phyloP scores from a whole-genome alignment of 2,329 filamentous ascomycete genomes.

The Aspergillus japonicus region DNA sequence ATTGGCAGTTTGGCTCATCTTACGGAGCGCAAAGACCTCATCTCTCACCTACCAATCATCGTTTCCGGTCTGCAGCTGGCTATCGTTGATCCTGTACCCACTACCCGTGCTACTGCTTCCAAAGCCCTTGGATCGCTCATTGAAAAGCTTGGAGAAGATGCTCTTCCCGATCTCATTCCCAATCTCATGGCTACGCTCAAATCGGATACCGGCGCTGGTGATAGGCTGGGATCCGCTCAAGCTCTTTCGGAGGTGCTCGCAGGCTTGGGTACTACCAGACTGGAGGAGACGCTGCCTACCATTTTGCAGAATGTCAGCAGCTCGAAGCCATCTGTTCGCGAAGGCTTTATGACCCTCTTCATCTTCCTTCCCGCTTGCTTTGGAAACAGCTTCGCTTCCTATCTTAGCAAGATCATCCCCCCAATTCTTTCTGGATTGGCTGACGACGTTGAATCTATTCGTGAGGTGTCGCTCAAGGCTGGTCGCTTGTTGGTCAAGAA shows the following conservation, averaged over 20 bases:
- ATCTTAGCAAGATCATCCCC: conserved; percentile 92
- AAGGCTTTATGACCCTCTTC: conserved; percentile 99
- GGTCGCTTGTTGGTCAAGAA: conserved; percentile 96
- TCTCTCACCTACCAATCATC: conserved; percentile 85
- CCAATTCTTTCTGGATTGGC: conserved; percentile 91
- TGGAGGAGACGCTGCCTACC: conserved; percentile 94
- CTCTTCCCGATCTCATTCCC: conserved; percentile 93
- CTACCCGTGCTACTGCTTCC: conserved; percentile 91
- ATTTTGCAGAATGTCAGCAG: conserved; percentile 96
- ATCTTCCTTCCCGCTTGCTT: conserved; percentile 99
- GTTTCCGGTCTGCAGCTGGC: conserved; percentile 86
- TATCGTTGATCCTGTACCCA: conserved; percentile 92
- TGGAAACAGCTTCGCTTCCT: conserved; percentile 96
- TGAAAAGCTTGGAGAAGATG: conserved; percentile 96
- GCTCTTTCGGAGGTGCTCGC: conserved; percentile 95
- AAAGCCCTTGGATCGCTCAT: conserved; percentile 95
- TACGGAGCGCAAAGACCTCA: conserved; percentile 91
- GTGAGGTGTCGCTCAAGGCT: conserved; percentile 91
- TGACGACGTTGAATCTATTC: conserved; percentile 93
- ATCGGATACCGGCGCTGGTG: conserved; percentile 92
- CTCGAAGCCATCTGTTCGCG: conserved; percentile 82
- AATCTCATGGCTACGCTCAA: conserved; percentile 97
- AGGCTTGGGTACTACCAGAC: conserved; percentile 82
- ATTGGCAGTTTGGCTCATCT: conserved; percentile 97
- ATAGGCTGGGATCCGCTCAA: conserved; percentile 92